Percentiles rank a stretch among this genome's conserved stretches.
phyloP scores from a whole-genome alignment of 139 green algal genomes.

The Limnomonas spitsbergensis region DNA sequence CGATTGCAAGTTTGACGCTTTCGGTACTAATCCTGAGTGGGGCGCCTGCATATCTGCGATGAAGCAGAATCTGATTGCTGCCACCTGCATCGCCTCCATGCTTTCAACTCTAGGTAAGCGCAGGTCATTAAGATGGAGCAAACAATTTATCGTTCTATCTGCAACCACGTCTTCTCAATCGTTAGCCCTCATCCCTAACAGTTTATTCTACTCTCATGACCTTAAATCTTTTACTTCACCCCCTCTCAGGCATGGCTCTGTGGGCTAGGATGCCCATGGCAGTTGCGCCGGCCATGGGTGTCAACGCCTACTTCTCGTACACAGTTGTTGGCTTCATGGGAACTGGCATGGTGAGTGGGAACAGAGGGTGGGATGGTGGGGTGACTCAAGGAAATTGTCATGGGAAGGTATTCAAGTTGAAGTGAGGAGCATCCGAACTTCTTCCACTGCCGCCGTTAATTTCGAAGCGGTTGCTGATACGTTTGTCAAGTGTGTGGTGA shows the following conservation, averaged over 20 bases:
- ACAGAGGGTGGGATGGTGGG: conserved; percentile 64
- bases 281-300: conserved; percentile 71
- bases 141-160: background rate
- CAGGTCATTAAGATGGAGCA: too few species aligned
- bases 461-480: too few species aligned
- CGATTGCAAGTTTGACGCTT: conserved; percentile 22
- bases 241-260: conserved; percentile 15
- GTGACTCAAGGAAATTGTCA: conserved; percentile 49
- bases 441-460: too few species aligned
- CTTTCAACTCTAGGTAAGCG: conserved; percentile 15
- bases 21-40: conserved; percentile 9
- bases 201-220: background rate
- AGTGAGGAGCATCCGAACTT: too few species aligned
- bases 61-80: conserved; percentile 19
- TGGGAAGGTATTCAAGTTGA: too few species aligned
- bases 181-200: background rate
- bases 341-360: background rate
- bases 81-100: conserved; percentile 33
- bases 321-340: conserved; percentile 12
- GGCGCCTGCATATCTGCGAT: conserved; percentile 5
- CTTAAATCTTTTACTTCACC: background rate
- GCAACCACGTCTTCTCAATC: background rate
- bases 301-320: conserved; percentile 74
- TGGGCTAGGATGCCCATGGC: conserved; percentile 24
- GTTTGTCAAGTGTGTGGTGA: too few species aligned